phyloP scores from a whole-genome alignment of 179 eudicot species.

The Silene coronaria region DNA sequence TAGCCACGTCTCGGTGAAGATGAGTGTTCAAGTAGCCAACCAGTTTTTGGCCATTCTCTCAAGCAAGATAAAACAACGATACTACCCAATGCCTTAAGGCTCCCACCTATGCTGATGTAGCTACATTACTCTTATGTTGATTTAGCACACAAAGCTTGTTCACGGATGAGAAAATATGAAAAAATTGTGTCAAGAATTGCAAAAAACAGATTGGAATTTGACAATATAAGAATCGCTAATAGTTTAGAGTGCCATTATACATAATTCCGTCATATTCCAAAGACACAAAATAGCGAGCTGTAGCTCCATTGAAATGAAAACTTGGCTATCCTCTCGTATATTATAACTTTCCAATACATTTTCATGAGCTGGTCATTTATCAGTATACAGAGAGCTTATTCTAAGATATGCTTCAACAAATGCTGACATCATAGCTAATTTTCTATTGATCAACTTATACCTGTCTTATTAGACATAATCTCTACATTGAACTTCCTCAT shows the following conservation, averaged over 20 bases:
- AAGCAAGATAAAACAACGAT: neutral
- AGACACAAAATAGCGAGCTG: neutral
- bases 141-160: neutral
- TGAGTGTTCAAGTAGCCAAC: neutral
- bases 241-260: neutral
- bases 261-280: neutral
- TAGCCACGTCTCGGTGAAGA: neutral
- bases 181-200: neutral
- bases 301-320: neutral
- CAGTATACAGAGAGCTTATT: slow-evolving; percentile 9
- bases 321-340: neutral
- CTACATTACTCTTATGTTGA: neutral
- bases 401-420: neutral
- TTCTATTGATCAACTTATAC: slow-evolving; percentile 2
- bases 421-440: neutral
- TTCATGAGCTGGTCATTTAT: neutral
- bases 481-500: neutral
- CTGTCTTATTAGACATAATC: neutral
- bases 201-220: neutral
- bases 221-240: neutral
- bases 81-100: neutral
- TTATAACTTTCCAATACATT: neutral
- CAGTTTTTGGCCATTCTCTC: neutral
- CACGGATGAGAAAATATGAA: neutral
- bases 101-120: neutral